Conservation (phyloP, 2,329 filamentous ascomycete genomes). For the Diplocarpon rosae region DNA sequence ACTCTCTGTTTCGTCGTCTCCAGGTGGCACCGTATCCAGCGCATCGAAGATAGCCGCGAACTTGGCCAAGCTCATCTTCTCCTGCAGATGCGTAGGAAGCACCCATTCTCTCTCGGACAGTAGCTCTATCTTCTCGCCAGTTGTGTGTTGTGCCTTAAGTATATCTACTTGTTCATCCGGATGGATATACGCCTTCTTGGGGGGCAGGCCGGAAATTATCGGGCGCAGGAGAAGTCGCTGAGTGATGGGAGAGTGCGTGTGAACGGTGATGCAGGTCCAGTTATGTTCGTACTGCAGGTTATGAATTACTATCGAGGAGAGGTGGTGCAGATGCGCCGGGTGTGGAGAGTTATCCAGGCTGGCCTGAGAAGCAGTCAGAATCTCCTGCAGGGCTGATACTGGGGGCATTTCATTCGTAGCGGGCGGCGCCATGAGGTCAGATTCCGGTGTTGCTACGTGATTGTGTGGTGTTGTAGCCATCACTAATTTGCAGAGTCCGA, state of each 20-base stretch:
- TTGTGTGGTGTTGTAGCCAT: background rate
- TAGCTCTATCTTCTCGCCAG: slow-evolving; percentile 36
- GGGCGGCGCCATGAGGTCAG: slow-evolving; percentile 13
- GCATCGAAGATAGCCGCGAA: slow-evolving; percentile 63
- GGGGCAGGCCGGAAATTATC: slow-evolving; percentile 62
- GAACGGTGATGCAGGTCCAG: slow-evolving; percentile 52
- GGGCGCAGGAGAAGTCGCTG: slow-evolving; percentile 41
- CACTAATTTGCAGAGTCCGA: too few relatives aligned
- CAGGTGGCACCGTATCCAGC: slow-evolving; percentile 35
- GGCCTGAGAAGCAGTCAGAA: slow-evolving; percentile 19
- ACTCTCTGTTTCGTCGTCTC: slow-evolving; percentile 15
- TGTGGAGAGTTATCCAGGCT: slow-evolving; percentile 17
- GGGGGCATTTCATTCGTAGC: slow-evolving; percentile 10
- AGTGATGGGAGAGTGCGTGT: slow-evolving; percentile 35
- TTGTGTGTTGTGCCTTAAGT: slow-evolving; percentile 46
- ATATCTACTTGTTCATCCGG: slow-evolving; percentile 72
- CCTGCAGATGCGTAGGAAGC: slow-evolving; percentile 58
- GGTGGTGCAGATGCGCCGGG: slow-evolving; percentile 31
- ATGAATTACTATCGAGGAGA: slow-evolving; percentile 51
- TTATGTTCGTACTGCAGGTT: slow-evolving; percentile 68
- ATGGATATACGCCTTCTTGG: slow-evolving; percentile 63
- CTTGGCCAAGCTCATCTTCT: slow-evolving; percentile 57
- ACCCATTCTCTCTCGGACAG: slow-evolving; percentile 63
- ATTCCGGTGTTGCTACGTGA: background rate
- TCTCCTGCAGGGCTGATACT: slow-evolving; percentile 16